phyloP scores from a whole-genome alignment of 257 asterid genomes.

The Salvia rosmarinus region DNA sequence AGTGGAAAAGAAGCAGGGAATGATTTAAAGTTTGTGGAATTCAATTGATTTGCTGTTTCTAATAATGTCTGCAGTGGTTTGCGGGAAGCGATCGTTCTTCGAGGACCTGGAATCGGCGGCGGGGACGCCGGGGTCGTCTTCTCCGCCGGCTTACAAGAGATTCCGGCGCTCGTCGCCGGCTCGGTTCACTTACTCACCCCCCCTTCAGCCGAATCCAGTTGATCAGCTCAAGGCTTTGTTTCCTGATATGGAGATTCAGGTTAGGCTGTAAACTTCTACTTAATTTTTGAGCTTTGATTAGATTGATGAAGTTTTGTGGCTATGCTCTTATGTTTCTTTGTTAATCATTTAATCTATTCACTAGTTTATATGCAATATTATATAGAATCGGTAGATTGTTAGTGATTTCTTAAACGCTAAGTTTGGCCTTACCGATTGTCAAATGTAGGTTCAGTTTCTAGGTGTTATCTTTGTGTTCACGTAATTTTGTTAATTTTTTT shows the following conservation, averaged over 20 bases:
- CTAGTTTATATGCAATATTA: neutral
- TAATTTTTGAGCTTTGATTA: neutral
- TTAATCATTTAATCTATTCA: constrained; percentile 4
- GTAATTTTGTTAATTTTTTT: neutral
- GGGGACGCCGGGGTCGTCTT: constrained; percentile 55
- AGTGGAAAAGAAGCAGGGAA: neutral
- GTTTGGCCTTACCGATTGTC: neutral
- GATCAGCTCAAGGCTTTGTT: constrained; percentile 60
- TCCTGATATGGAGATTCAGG: constrained; percentile 64
- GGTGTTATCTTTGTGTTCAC: neutral
- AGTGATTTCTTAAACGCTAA: neutral
- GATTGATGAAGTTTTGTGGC: neutral
- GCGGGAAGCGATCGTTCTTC: constrained; percentile 83
- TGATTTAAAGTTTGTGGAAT: neutral
- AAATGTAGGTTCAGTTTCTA: neutral
- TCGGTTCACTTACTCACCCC: constrained; percentile 49
- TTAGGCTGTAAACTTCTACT: constrained; percentile 10
- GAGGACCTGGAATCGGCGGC: constrained; percentile 61
- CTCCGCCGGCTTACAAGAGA: constrained; percentile 63
- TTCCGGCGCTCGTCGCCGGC: constrained; percentile 61
- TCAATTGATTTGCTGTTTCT: constrained; percentile 23
- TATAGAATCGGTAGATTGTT: neutral
- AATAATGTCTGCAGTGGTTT: constrained; percentile 80
- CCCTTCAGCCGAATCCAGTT: constrained; percentile 34
- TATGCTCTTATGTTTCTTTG: neutral